Evolutionary conservation across 805 yeast species (phyloP).

Genomic region (Candida suzukii): DNA sequence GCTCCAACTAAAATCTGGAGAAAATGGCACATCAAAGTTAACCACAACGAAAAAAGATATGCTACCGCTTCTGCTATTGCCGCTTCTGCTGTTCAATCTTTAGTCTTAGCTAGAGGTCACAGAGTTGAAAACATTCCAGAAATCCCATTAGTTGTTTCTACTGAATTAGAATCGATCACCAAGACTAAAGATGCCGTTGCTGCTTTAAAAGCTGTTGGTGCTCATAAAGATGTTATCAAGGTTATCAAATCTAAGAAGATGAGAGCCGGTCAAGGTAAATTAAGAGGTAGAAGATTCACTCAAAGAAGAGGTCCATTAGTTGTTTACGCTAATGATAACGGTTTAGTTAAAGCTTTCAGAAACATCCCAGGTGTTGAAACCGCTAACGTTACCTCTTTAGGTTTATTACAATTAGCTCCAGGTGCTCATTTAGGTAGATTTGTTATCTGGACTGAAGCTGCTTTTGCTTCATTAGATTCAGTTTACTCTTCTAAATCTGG

Average conservation of each 20-base stretch:
- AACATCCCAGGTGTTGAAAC: conserved; percentile 99
- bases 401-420: conserved; percentile 98
- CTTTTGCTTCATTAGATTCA: conserved; percentile 92
- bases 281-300: conserved; percentile 99
- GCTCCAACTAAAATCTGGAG: conserved; percentile 99
- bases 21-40: conserved; percentile 99
- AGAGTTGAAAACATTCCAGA: conserved; percentile 96
- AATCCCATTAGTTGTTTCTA: conserved; percentile 95
- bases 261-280: conserved; percentile 99
- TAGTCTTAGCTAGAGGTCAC: conserved; percentile 99
- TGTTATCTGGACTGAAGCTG: conserved; percentile 99
- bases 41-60: conserved; percentile 99
- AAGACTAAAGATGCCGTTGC: conserved; percentile 99
- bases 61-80: conserved; percentile 99
- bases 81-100: conserved; percentile 96
- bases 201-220: conserved; percentile 96
- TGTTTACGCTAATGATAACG: conserved; percentile 96
- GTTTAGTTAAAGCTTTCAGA: conserved; percentile 97
- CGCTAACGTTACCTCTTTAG: conserved; percentile 83
- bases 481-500: conserved; percentile 90
- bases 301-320: conserved; percentile 99
- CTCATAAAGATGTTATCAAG: conserved; percentile 96
- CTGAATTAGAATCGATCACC: conserved; percentile 84
- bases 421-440: conserved; percentile 99
- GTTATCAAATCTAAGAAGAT: conserved; percentile 97